Conservation (phyloP, 441 rosid species). For the Manihot esculenta region DNA sequence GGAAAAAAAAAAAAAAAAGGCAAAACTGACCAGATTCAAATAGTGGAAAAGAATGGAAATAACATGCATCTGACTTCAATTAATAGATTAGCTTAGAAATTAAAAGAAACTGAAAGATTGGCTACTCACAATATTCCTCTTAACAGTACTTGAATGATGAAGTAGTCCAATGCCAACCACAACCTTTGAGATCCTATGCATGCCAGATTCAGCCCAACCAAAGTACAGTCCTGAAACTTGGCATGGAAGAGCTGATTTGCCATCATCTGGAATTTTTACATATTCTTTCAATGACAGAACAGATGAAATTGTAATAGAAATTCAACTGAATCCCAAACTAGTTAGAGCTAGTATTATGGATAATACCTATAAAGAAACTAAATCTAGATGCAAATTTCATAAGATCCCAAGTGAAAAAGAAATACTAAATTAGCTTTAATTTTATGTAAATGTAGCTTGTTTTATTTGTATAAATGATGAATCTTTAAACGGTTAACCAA, state of each 20-base stretch:
- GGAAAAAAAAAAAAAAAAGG: too few relatives aligned
- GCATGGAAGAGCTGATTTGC: constrained; percentile 23
- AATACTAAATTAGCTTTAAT: neutral
- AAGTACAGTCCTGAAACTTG: constrained; percentile 37
- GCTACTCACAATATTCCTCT: constrained; percentile 28
- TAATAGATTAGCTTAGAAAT: neutral
- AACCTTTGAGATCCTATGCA: constrained; percentile 24
- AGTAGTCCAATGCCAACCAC: constrained; percentile 28
- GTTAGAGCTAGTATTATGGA: too few relatives aligned
- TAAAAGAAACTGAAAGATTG: neutral
- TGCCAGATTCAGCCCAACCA: constrained; percentile 34
- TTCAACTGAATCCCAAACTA: too few relatives aligned
- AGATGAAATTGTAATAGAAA: neutral
- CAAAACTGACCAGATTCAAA: neutral
- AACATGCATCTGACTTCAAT: neutral
- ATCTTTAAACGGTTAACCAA: neutral
- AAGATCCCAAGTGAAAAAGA: neutral
- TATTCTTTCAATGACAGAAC: neutral
- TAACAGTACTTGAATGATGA: constrained; percentile 1
- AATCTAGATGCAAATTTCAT: neutral
- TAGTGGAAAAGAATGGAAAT: neutral
- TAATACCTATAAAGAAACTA: neutral
- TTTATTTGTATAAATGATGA: neutral
- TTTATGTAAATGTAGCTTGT: neutral
- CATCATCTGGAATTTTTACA: constrained; percentile 22